Evolutionary conservation across 768 basidiomycete species (phyloP).

Genomic region (Leccinum aurantiacum): DNA sequence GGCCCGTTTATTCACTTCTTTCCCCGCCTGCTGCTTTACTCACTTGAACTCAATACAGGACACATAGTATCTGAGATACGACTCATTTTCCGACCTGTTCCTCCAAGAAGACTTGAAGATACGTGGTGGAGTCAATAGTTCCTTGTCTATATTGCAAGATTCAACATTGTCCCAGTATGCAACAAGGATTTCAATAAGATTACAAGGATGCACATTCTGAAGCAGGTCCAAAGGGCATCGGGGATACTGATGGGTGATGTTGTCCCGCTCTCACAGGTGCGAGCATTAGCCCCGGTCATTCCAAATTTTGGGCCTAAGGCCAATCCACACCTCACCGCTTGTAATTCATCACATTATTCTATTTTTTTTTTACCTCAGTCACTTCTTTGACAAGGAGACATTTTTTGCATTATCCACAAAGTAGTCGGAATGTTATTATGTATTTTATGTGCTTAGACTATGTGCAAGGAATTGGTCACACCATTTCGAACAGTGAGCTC

Average conservation of each 20-base stretch:
- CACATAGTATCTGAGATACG: too few species aligned
- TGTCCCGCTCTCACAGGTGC: constrained; percentile 26
- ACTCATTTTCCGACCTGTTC: too few species aligned
- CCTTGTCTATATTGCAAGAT: not conserved
- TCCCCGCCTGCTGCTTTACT: too few species aligned
- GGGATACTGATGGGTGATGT: constrained; percentile 25
- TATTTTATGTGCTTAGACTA: too few species aligned
- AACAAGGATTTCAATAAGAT: constrained; percentile 9
- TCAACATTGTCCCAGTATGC: constrained; percentile 26
- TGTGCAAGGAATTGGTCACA: too few species aligned
- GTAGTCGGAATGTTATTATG: too few species aligned
- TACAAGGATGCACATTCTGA: constrained; percentile 26
- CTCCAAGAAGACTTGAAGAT: too few species aligned
- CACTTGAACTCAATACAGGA: too few species aligned
- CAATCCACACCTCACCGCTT: constrained; percentile 17
- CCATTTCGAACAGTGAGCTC: too few species aligned
- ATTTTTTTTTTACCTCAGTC: constrained; percentile 30
- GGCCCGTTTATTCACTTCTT: too few species aligned
- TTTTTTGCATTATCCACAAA: too few species aligned
- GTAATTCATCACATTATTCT: constrained; percentile 21
- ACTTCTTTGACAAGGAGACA: constrained; percentile 33
- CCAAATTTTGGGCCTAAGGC: constrained; percentile 24
- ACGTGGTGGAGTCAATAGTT: too few species aligned
- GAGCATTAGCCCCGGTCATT: constrained; percentile 7
- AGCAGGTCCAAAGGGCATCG: constrained; percentile 13